Conservation (phyloP, 2,329 filamentous ascomycete species). For the Fusarium neocosmosporiellum region DNA sequence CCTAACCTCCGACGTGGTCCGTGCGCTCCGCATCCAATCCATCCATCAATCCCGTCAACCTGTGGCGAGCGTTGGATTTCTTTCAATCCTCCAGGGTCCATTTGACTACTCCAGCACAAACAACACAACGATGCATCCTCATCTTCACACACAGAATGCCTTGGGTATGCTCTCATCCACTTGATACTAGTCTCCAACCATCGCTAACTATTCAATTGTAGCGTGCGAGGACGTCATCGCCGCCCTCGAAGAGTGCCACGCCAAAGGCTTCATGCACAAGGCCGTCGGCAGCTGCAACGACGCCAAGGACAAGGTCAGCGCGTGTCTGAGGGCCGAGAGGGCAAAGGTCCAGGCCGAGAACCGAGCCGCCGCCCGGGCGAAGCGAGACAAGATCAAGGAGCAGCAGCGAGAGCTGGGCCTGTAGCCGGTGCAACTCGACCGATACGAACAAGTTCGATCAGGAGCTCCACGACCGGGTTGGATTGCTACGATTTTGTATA, state of each 20-base stretch:
- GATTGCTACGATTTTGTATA: conserved; percentile 19
- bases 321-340: conserved; percentile 85
- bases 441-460: background rate
- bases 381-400: conserved; percentile 76
- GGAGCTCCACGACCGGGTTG: background rate
- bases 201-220: conserved; percentile 54
- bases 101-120: conserved; percentile 14
- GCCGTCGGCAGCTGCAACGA: conserved; percentile 90
- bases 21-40: conserved; percentile 41
- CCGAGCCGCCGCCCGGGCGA: conserved; percentile 74
- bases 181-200: background rate
- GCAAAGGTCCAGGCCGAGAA: conserved; percentile 82
- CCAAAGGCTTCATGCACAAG: conserved; percentile 91
- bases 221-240: conserved; percentile 95
- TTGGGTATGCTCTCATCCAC: conserved; percentile 66
- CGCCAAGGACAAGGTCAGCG: conserved; percentile 84
- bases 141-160: conserved; percentile 93
- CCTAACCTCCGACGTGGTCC: conserved; percentile 42
- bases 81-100: conserved; percentile 22
- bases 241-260: conserved; percentile 95
- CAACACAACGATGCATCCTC: conserved; percentile 85
- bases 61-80: conserved; percentile 33
- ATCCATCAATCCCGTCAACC: conserved; percentile 20
- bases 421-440: conserved; percentile 27
- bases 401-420: conserved; percentile 68